A percentile compares a stretch with the other conserved stretches of the same genome.
phyloP scores from a whole-genome alignment of 805 yeast genomes.

The Clavispora fructus region DNA sequence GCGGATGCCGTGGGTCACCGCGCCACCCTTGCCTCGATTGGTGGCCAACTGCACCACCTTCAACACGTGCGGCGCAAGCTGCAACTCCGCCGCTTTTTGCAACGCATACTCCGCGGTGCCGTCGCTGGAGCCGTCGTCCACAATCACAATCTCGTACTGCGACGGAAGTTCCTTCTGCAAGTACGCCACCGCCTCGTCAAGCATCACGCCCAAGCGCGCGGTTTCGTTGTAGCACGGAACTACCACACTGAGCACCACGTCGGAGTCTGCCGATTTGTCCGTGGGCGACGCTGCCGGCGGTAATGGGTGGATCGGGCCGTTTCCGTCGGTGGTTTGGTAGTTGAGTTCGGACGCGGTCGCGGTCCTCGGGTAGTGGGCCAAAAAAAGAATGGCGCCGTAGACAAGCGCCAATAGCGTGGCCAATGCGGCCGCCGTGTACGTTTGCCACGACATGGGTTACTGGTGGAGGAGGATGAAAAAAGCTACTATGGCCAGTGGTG shows the following conservation, averaged over 20 bases:
- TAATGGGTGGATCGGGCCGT: conserved; percentile 23
- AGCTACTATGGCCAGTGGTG: background rate
- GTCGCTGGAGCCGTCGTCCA: conserved; percentile 90
- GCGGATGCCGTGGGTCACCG: conserved; percentile 88
- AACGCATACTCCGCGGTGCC: conserved; percentile 72
- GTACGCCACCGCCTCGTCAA: conserved; percentile 60
- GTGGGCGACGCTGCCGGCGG: conserved; percentile 24
- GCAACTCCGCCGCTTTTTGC: conserved; percentile 46
- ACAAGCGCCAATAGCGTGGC: conserved; percentile 18
- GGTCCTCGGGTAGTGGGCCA: conserved; percentile 62
- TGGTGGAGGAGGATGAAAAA: background rate
- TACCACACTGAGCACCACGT: conserved; percentile 60
- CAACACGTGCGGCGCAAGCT: conserved; percentile 52
- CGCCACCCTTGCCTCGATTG: conserved; percentile 91
- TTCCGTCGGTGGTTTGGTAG: conserved; percentile 46
- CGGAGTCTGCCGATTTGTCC: conserved; percentile 23
- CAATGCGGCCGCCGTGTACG: conserved; percentile 2
- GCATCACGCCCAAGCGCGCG: conserved; percentile 61
- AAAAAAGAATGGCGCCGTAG: conserved; percentile 38
- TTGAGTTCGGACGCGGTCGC: conserved; percentile 49
- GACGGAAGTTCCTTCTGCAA: conserved; percentile 33
- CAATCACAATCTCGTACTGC: conserved; percentile 71
- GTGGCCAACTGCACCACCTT: conserved; percentile 63
- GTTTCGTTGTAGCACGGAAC: conserved; percentile 95
- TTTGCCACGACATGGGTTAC: conserved; percentile 4